These are phyloP conservation scores for Pythium rishiriense DNA, from an alignment of 352 stramenopile genomes.

Conservation along the genomic window DNA sequence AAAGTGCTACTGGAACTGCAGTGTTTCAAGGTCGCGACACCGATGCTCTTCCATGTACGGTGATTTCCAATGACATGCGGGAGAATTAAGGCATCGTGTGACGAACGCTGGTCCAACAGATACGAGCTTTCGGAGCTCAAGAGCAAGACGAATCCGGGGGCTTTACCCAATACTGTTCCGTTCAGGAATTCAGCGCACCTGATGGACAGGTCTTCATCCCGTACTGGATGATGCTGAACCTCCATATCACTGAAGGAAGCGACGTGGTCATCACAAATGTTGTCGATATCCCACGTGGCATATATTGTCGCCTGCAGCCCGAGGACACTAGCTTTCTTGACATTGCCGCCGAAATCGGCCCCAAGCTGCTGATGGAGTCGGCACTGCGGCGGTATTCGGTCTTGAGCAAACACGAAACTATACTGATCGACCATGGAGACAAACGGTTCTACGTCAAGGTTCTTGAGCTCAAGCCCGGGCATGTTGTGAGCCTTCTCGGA, in stretches of 20 bases:
- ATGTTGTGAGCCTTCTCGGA: constrained; percentile 52
- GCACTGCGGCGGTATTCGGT: constrained; percentile 58
- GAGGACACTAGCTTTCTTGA: constrained; percentile 49
- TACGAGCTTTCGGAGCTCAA: constrained; percentile 21
- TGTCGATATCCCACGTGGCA: constrained; percentile 34
- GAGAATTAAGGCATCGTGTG: not conserved
- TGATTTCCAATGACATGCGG: not conserved
- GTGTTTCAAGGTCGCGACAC: constrained; percentile 50
- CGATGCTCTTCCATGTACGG: constrained; percentile 52
- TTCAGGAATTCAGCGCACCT: constrained; percentile 66
- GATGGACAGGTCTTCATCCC: constrained; percentile 54
- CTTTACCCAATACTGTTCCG: constrained; percentile 47
- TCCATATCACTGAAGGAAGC: constrained; percentile 40
- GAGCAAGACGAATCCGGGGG: not conserved
- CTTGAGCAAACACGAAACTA: constrained; percentile 47
- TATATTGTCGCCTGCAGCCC: constrained; percentile 62
- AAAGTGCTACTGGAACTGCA: constrained; percentile 56
- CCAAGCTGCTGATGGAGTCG: constrained; percentile 65
- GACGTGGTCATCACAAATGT: constrained; percentile 41
- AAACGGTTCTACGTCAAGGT: constrained; percentile 48
- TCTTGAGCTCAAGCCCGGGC: constrained; percentile 47
- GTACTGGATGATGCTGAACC: constrained; percentile 75
- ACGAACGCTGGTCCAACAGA: constrained; percentile 9
- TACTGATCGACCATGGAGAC: constrained; percentile 55
- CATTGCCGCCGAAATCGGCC: constrained; percentile 51